Base-by-base conservation (phyloP, 2,329 filamentous ascomycete genomes). In the Pseudogymnoascus sp. region DNA sequence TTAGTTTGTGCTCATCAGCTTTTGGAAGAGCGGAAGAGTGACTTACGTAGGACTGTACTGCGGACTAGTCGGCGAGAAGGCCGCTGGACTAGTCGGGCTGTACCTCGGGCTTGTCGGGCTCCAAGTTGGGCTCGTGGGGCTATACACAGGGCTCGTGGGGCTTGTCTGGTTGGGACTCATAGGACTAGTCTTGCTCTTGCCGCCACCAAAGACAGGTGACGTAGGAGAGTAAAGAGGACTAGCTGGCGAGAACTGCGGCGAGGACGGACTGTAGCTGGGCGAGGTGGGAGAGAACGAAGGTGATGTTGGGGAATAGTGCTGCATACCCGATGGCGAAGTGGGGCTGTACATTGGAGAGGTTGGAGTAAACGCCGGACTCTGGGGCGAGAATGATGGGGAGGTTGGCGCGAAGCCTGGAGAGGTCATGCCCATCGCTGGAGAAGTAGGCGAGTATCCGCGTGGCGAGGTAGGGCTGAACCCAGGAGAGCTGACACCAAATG, bases 301-400 rank as follows among this genome's bases (percentile, higher is more conserved):
- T n/a, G 67, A 68, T n/a, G 68, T 70, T 17, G 68, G 69, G 2
- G 66, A 68, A 62, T 63, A 59, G 67, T 68, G 51, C 66, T 55
- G 60, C 48, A 59, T 61, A 25, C 61, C 48, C 25, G 59, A 62
- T 59, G 63, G 63, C 39, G 58, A 61, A 1, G 63, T 63, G 9
- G 77, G 77, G 8, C 55, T 58, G 48, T 62, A 65, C 21, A 58
- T 38, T 39, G 64, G 63, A 33, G 44, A 60, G 5, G 72, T 72
- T 38, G 71, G 70, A 15, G 70, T 72, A 44, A 72, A 73, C 4
- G 71, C 72, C 55, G 76, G 78, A 6, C 73, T 83, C 72, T 63
- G 84, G 84, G 42, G 91, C 86, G 89, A 92, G 75, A 89, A 89
- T 71, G 83, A 83, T 67, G 90, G 83, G 73, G 89, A 90, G 17